Percentiles rank a stretch among this genome's conserved stretches.
These are phyloP conservation scores for Epithemia pelagica DNA, from an alignment of 108 stramenopile species.

Conservation along the genomic window DNA sequence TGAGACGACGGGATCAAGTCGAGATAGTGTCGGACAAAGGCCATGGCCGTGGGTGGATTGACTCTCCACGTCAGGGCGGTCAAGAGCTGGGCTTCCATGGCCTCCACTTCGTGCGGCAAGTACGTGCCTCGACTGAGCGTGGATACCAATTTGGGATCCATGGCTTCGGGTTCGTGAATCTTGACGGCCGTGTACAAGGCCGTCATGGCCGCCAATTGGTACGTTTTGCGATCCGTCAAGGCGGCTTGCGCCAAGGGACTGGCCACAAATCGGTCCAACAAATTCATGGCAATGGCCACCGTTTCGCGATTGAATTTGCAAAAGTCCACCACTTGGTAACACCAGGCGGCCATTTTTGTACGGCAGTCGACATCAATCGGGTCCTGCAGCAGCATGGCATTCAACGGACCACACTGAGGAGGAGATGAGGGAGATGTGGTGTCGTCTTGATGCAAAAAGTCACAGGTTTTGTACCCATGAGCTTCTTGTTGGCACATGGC, in stretches of 20 bases:
- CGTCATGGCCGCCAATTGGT: slow-evolving; percentile 69
- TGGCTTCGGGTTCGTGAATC: slow-evolving; percentile 44
- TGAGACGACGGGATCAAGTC: slow-evolving; percentile 6
- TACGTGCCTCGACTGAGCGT: slow-evolving; percentile 50
- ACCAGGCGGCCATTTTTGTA: slow-evolving; percentile 56
- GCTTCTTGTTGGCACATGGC: slow-evolving; percentile 24
- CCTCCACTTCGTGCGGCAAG: slow-evolving; percentile 31
- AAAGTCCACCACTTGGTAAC: slow-evolving; percentile 47
- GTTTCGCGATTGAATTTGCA: slow-evolving; percentile 56
- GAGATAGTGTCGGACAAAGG: slow-evolving; percentile 15
- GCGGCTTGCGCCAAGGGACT: slow-evolving; percentile 13
- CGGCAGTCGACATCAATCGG: slow-evolving; percentile 37
- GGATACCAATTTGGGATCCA: slow-evolving; percentile 46
- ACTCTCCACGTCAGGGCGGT: slow-evolving; percentile 39
- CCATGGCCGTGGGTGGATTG: slow-evolving; percentile 33
- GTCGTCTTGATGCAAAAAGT: slow-evolving; percentile 17
- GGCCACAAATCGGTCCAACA: slow-evolving; percentile 44
- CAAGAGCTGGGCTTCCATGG: slow-evolving; percentile 36
- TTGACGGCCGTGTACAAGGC: slow-evolving; percentile 67
- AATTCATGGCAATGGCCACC: slow-evolving; percentile 50
- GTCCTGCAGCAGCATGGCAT: not conserved
- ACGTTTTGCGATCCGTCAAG: slow-evolving; percentile 28
- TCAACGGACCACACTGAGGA: not conserved
- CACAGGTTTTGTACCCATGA: slow-evolving; percentile 10
- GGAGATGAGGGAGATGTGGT: not conserved